Base-by-base conservation (phyloP, 805 yeast genomes). In the Kuraishia hungarica region DNA sequence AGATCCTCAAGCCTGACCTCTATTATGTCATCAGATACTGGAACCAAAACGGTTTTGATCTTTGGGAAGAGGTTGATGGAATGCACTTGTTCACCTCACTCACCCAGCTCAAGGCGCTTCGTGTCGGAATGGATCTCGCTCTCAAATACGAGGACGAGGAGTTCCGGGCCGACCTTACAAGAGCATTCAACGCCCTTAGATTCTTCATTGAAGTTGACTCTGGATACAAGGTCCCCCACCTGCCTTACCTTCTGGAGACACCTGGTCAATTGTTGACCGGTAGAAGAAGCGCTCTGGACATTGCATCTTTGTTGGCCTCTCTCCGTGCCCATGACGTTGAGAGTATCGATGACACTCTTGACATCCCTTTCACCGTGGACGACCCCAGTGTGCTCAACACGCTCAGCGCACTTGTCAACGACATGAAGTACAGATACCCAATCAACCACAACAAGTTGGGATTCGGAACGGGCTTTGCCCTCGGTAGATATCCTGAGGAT, bases 401-500 rank as follows among this genome's bases (percentile, higher is more conserved):
- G 0, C 71, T 92, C 55, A 73, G 77, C 54, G 78, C 79, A 8
- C 68, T 92, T 66, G 77, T 85, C 5, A 69, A 77, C 46, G 86
- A 84, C 59, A 89, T 91, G 94, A 81, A 79, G 59, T 67, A 73
- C 47, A 71, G 94, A 54, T 92, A 87, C 64, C 96, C 96, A 4
- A 79, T 93, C 47, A 93, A 93, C 69, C 66, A 70, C 24, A 69
- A 72, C 51, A 73, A 74, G 1, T 63, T 72, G 47, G 69, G 56
- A 5, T 57, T 61, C 48, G 55, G 61, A 35, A 62, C 69, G 2
- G 87, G 87, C 2, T 84, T 85, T 53, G 96, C 87, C 0, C 69
- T 92, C 54, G 98, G 98, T 2, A 77, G 98, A 64, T 92, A 92
- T 64, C 97, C 97, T 0, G 98, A 92, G 64, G 98, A 92, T 69